Conservation (phyloP, 2,329 filamentous ascomycete genomes). For the Fusarium aywerte region DNA sequence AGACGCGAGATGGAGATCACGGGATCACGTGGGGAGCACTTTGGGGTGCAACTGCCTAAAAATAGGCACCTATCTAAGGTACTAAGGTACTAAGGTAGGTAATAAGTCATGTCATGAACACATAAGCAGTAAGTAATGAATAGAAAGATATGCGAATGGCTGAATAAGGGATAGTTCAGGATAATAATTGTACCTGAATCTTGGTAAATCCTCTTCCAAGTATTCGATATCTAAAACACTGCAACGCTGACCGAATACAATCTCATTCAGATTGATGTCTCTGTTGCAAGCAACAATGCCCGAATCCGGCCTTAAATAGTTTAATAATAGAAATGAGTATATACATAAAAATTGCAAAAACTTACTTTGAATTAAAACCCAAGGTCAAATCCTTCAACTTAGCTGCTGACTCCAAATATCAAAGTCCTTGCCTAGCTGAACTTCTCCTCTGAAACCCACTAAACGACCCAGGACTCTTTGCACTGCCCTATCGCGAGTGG, state of each 20-base stretch:
- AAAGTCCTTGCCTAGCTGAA: conserved; percentile 15
- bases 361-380: neutral
- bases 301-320: neutral
- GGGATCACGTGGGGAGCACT: conserved; percentile 42
- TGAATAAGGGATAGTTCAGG: neutral
- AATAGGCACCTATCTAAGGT: neutral
- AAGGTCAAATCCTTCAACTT: neutral
- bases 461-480: conserved; percentile 23
- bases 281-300: conserved; percentile 19
- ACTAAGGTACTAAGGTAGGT: no score
- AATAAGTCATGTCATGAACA: no score
- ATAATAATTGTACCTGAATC: neutral
- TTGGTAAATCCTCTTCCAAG: neutral
- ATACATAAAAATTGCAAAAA: no score
- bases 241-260: neutral
- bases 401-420: neutral
- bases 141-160: neutral
- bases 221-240: neutral
- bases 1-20: conserved; percentile 37
- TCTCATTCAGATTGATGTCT: conserved; percentile 6
- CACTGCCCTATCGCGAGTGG: conserved; percentile 29
- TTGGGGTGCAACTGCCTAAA: conserved; percentile 10
- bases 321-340: neutral
- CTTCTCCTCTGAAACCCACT: conserved; percentile 36
- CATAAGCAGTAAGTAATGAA: neutral